These are phyloP conservation scores for Lentinus brumalis DNA, from an alignment of 768 basidiomycete species.

Conservation along the genomic window DNA sequence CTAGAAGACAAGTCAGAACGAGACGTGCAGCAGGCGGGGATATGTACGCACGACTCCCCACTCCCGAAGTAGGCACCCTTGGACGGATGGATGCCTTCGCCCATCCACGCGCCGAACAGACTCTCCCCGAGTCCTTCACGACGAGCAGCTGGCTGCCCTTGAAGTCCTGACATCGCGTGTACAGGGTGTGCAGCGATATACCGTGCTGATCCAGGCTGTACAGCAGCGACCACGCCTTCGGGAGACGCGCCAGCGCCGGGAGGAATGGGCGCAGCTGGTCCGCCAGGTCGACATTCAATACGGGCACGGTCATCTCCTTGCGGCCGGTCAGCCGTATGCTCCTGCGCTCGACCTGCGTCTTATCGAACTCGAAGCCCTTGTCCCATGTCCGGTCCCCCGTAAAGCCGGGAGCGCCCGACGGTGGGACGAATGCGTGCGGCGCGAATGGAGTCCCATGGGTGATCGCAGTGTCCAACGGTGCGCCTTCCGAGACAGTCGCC, in stretches of 20 bases:
- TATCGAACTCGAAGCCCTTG: slow-evolving; percentile 48
- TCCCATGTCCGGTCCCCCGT: slow-evolving; percentile 69
- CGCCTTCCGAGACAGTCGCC: slow-evolving; percentile 6
- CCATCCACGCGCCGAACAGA: slow-evolving; percentile 83
- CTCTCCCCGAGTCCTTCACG: slow-evolving; percentile 62
- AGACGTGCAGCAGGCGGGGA: not conserved
- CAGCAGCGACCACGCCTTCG: slow-evolving; percentile 72
- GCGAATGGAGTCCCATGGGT: slow-evolving; percentile 57
- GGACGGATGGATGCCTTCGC: slow-evolving; percentile 65
- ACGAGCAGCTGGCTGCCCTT: slow-evolving; percentile 59
- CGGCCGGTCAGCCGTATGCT: slow-evolving; percentile 57
- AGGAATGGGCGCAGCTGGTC: slow-evolving; percentile 73
- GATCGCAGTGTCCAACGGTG: slow-evolving; percentile 23
- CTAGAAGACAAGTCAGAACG: slow-evolving; percentile 38
- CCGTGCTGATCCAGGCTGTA: slow-evolving; percentile 96
- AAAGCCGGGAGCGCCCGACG: slow-evolving; percentile 78
- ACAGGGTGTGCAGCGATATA: slow-evolving; percentile 88
- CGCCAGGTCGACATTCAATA: slow-evolving; percentile 57
- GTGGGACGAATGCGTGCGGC: slow-evolving; percentile 44
- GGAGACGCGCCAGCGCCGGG: slow-evolving; percentile 72
- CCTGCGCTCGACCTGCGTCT: slow-evolving; percentile 40
- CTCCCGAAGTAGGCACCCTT: slow-evolving; percentile 81
- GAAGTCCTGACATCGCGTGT: slow-evolving; percentile 57
- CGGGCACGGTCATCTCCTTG: slow-evolving; percentile 51
- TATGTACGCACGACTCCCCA: slow-evolving; percentile 71